Evolutionary conservation across 2,329 filamentous ascomycete genomes (phyloP).

Genomic region (Penicillium rolfsii): DNA sequence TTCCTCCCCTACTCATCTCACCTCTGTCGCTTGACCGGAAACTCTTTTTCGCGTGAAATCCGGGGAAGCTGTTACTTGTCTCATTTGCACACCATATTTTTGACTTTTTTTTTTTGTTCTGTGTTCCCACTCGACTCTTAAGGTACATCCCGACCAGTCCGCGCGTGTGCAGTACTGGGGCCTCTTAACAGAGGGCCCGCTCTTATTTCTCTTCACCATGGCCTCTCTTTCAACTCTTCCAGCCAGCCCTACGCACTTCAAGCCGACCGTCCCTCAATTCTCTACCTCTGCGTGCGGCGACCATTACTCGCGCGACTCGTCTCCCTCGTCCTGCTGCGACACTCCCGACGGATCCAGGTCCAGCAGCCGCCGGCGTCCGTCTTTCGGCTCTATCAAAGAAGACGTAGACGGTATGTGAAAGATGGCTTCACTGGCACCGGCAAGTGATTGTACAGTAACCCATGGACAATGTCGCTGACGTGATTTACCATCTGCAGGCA

Average conservation of each 20-base stretch:
- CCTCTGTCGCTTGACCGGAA: conserved; percentile 25
- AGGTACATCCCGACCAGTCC: conserved; percentile 15
- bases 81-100: conserved; percentile 20
- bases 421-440: neutral
- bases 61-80: conserved; percentile 35
- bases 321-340: conserved; percentile 40
- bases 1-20: conserved; percentile 5
- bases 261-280: conserved; percentile 31
- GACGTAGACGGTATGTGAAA: conserved; percentile 44
- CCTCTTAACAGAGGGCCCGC: conserved; percentile 34
- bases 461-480: conserved; percentile 12
- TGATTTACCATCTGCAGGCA: conserved; percentile 33
- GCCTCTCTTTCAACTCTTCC: conserved; percentile 32
- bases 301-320: conserved; percentile 37
- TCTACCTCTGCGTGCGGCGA: conserved; percentile 29
- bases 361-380: conserved; percentile 45
- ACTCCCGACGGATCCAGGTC: conserved; percentile 44
- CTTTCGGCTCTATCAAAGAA: conserved; percentile 51
- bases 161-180: conserved; percentile 9
- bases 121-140: conserved; percentile 13
- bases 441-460: neutral
- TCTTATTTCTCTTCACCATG: conserved; percentile 31
- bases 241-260: conserved; percentile 27
- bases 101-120: conserved; percentile 8
- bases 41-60: conserved; percentile 32